Conservation (phyloP, 208 protist species). For the Angomonas deanei region DNA sequence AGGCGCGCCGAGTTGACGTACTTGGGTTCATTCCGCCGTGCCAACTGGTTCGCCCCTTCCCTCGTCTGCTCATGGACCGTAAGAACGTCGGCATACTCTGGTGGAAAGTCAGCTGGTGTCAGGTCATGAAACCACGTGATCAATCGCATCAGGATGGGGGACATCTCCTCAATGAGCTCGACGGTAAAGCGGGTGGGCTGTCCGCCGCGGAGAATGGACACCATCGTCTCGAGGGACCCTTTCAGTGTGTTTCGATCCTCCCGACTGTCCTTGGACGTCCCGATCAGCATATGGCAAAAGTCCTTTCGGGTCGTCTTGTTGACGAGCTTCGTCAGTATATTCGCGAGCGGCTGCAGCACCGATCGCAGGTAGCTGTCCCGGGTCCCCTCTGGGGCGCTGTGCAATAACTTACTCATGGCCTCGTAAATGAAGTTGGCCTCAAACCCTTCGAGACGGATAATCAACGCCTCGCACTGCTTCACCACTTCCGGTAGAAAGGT, state of each 20-base stretch:
- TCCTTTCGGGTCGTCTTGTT: slow-evolving; percentile 20
- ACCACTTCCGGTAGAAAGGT: slow-evolving; percentile 16
- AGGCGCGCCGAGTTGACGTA: no score
- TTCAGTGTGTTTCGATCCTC: slow-evolving; percentile 31
- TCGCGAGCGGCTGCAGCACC: slow-evolving; percentile 53
- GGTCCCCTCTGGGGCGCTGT: slow-evolving; percentile 28
- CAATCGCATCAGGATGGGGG: slow-evolving; percentile 20
- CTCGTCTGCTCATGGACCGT: slow-evolving; percentile 19
- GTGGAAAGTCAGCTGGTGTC: slow-evolving; percentile 30
- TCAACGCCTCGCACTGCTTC: slow-evolving; percentile 37
- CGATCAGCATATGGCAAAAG: slow-evolving; percentile 63
- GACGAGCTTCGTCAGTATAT: slow-evolving; percentile 24
- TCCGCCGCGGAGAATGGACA: slow-evolving; percentile 59
- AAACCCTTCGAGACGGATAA: slow-evolving; percentile 22
- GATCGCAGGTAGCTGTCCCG: slow-evolving; percentile 39
- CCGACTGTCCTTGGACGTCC: slow-evolving; percentile 5
- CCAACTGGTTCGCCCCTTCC: no score
- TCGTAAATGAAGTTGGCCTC: slow-evolving; percentile 71
- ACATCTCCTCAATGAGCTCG: slow-evolving; percentile 26
- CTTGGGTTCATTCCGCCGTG: no score
- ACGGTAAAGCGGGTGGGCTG: slow-evolving; percentile 41
- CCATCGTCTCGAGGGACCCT: slow-evolving; percentile 38
- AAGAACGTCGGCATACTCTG: slow-evolving; percentile 28
- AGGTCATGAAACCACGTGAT: slow-evolving; percentile 42
- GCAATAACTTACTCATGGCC: slow-evolving; percentile 46